Evolutionary conservation across 2,329 filamentous ascomycete species (phyloP).

Genomic region (Aspergillus hiratsukae): DNA sequence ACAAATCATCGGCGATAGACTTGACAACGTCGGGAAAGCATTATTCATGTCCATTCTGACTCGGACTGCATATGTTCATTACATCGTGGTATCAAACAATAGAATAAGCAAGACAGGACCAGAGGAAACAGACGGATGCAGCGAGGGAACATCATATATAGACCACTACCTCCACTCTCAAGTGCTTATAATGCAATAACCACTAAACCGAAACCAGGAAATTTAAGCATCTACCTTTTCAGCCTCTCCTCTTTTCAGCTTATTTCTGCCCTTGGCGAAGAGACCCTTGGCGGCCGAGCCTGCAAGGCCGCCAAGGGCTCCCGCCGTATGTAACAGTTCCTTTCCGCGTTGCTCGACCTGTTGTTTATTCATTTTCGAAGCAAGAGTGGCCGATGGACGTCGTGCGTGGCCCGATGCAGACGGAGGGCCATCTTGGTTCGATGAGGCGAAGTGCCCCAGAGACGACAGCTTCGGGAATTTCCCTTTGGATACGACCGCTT

Average conservation of each 20-base stretch:
- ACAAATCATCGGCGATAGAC: conserved; percentile 2
- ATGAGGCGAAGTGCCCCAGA: conserved; percentile 25
- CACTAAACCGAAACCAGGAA: conserved; percentile 35
- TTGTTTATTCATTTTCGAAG: conserved; percentile 47
- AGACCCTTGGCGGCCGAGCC: conserved; percentile 83
- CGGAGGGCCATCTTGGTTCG: conserved; percentile 29
- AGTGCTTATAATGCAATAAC: conserved; percentile 1
- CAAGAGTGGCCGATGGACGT: conserved; percentile 35
- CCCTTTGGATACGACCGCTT: conserved; percentile 27
- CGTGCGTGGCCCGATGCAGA: conserved; percentile 29
- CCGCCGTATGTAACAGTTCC: conserved; percentile 79
- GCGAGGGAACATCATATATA: conserved; percentile 3
- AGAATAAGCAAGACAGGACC: conserved; percentile 12
- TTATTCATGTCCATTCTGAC: conserved; percentile 26
- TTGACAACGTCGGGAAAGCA: conserved; percentile 6
- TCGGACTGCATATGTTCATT: conserved; percentile 17
- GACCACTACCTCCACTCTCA: conserved; percentile 1
- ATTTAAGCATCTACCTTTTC: conserved; percentile 82
- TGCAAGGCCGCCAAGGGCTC: conserved; percentile 63
- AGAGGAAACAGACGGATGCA: conserved; percentile 15
- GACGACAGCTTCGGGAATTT: conserved; percentile 41
- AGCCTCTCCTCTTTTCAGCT: conserved; percentile 60
- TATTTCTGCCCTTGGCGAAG: conserved; percentile 85
- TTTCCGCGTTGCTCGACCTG: conserved; percentile 81
- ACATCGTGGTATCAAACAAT: conserved; percentile 19